phyloP scores from a whole-genome alignment of 306 rosid species.

The Ormosia semicastrata region DNA sequence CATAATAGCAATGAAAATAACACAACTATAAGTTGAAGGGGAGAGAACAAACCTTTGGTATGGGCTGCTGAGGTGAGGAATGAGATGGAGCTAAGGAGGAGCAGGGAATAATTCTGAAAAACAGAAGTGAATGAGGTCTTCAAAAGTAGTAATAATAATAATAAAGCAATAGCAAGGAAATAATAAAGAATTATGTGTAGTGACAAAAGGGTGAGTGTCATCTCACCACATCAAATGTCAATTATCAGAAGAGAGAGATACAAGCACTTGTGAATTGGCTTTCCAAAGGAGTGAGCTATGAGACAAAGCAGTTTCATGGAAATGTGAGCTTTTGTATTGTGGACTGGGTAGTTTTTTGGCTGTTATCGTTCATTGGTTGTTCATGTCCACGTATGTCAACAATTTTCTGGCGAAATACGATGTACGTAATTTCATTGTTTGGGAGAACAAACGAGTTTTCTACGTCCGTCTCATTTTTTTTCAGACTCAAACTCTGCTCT shows the following conservation, averaged over 20 bases:
- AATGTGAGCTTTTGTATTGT: background rate
- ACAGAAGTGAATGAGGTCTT: background rate
- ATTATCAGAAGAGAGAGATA: background rate
- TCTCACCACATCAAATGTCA: background rate
- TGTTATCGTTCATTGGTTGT: background rate
- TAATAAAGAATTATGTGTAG: background rate
- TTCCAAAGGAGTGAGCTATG: too few relatives aligned
- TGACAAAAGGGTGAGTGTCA: background rate
- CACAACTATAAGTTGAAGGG: background rate
- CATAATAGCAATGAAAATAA: background rate
- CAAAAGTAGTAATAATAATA: too few relatives aligned
- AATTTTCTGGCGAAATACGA: background rate
- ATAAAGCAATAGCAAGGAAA: background rate
- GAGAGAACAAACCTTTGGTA: slow-evolving; percentile 5
- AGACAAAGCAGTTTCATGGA: slow-evolving; percentile 1
- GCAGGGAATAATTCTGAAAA: background rate
- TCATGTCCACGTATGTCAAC: background rate
- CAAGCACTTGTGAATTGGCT: background rate
- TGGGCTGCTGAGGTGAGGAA: background rate
- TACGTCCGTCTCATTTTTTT: too few relatives aligned
- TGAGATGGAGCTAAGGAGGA: background rate
- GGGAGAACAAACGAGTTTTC: too few relatives aligned
- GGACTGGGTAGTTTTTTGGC: background rate
- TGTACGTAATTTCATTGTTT: background rate
- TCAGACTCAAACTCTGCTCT: too few relatives aligned